phyloP scores from a whole-genome alignment of 2,329 filamentous ascomycete species.

The Aciculosporium take region DNA sequence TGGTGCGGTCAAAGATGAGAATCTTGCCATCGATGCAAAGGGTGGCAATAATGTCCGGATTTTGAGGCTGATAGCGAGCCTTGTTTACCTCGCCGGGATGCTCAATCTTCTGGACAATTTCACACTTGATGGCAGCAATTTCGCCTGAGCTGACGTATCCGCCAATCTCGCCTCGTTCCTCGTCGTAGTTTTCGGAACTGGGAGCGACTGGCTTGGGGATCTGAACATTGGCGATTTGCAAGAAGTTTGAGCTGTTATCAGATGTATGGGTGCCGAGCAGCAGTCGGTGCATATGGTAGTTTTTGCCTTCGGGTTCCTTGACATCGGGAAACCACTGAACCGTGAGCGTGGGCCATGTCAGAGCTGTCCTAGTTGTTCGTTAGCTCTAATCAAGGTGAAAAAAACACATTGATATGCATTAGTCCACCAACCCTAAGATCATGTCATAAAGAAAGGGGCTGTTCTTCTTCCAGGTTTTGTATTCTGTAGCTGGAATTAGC shows the following conservation, averaged over 20 bases:
- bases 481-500: slow-evolving; percentile 43
- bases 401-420: not conserved
- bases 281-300: slow-evolving; percentile 74
- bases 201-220: slow-evolving; percentile 67
- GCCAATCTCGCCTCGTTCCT: slow-evolving; percentile 82
- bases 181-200: slow-evolving; percentile 75
- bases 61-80: slow-evolving; percentile 93
- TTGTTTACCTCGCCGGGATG: slow-evolving; percentile 98
- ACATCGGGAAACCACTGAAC: slow-evolving; percentile 97
- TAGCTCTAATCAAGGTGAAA: slow-evolving; percentile 3
- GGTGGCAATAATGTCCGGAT: slow-evolving; percentile 90
- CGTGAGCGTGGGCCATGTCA: slow-evolving; percentile 95
- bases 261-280: slow-evolving; percentile 93
- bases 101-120: slow-evolving; percentile 88
- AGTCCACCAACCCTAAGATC: slow-evolving; percentile 55
- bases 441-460: slow-evolving; percentile 96
- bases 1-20: slow-evolving; percentile 89
- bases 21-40: slow-evolving; percentile 78
- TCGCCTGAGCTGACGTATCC: slow-evolving; percentile 70
- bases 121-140: slow-evolving; percentile 65
- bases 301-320: slow-evolving; percentile 74
- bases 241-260: slow-evolving; percentile 69
- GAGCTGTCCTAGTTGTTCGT: slow-evolving; percentile 49
- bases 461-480: slow-evolving; percentile 99
- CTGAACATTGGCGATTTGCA: slow-evolving; percentile 89